Conservation (phyloP, 1,284 basidiomycete genomes). For the Pyrrhoderma noxium region DNA sequence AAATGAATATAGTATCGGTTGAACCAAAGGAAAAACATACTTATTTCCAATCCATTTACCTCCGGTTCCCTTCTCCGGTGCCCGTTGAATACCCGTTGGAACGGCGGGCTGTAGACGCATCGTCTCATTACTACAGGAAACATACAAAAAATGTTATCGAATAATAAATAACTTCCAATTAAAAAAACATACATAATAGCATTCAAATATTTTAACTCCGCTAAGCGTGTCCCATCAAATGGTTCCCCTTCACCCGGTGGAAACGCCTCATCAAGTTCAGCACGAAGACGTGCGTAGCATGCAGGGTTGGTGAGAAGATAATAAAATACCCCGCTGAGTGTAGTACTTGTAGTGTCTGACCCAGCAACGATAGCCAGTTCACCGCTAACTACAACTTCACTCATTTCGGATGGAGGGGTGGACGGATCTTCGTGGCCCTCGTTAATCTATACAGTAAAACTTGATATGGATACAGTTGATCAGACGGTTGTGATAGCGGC, state of each 20-base stretch:
- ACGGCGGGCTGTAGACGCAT: constrained; percentile 10
- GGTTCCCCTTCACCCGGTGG: constrained; percentile 15
- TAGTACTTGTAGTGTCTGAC: constrained; percentile 31
- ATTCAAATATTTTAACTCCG: constrained; percentile 27
- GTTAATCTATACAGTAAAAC: constrained; percentile 21
- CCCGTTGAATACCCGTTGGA: constrained; percentile 9
- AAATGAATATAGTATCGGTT: background rate
- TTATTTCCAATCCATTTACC: constrained; percentile 10
- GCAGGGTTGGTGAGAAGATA: constrained; percentile 28
- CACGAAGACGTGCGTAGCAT: constrained; percentile 23
- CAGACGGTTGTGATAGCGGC: background rate
- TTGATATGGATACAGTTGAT: background rate
- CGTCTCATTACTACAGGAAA: constrained; percentile 10
- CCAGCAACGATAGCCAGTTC: constrained; percentile 31
- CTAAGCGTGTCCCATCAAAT: constrained; percentile 18
- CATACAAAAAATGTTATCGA: background rate
- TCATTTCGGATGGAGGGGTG: constrained; percentile 20
- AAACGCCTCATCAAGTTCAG: constrained; percentile 25
- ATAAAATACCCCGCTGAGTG: constrained; percentile 26
- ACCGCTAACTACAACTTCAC: constrained; percentile 27
- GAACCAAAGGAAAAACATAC: constrained; percentile 3
- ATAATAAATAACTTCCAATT: background rate
- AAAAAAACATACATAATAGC: constrained; percentile 25
- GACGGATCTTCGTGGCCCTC: constrained; percentile 21
- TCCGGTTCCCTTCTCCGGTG: constrained; percentile 10